Conservation (phyloP, 345 rosid genomes). For the Acer saccharum region DNA sequence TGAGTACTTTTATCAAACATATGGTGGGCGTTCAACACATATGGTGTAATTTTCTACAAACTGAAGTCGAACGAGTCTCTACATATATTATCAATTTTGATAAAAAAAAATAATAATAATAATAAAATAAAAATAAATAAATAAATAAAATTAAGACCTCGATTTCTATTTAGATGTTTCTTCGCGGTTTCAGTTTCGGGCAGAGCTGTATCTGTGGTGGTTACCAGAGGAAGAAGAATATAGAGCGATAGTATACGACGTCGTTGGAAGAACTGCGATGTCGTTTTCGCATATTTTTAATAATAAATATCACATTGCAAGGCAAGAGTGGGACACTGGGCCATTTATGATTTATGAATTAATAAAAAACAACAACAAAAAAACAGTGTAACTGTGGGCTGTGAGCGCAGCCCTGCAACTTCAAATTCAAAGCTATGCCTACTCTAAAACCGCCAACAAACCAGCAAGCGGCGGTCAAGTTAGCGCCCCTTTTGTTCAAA, state of each 20-base stretch:
- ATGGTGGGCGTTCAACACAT: neutral
- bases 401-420: neutral
- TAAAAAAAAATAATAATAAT: neutral
- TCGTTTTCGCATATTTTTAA: too few species aligned
- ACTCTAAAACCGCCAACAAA: neutral
- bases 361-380: too few species aligned
- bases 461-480: neutral
- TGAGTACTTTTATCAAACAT: conserved; percentile 14
- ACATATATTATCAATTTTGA: neutral
- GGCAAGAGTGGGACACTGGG: too few species aligned
- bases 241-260: neutral
- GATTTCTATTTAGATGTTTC: neutral
- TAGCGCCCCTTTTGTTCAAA: conserved; percentile 19
- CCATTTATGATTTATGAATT: too few species aligned
- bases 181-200: neutral
- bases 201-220: neutral
- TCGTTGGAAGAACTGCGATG: neutral
- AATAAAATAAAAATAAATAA: neutral
- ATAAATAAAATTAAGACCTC: neutral
- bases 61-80: neutral
- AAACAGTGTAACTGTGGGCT: neutral
- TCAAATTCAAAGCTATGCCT: neutral
- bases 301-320: too few species aligned
- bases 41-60: neutral
- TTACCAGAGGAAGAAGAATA: neutral